These are phyloP conservation scores for Penicillium alfredii DNA, from an alignment of 495 filamentous ascomycete species.

Conservation along the genomic window DNA sequence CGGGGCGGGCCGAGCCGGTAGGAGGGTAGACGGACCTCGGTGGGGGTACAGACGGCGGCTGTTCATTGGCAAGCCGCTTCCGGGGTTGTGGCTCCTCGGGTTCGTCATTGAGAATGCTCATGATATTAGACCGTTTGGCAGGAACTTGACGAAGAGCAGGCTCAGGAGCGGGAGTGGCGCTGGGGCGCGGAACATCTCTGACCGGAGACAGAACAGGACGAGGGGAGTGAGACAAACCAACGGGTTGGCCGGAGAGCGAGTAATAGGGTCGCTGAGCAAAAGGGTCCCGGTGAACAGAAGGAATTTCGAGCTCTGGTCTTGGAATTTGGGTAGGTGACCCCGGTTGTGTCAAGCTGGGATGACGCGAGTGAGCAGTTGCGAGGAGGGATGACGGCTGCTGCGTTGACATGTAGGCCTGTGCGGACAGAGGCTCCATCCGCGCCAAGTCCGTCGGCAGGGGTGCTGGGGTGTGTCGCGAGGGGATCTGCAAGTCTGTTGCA, in stretches of 20 bases:
- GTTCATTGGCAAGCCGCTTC: constrained; percentile 44
- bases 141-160: constrained; percentile 40
- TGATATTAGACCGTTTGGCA: constrained; percentile 54
- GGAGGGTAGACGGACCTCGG: constrained; percentile 17
- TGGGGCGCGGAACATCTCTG: constrained; percentile 35
- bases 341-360: constrained; percentile 34
- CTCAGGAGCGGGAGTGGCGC: constrained; percentile 34
- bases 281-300: constrained; percentile 36
- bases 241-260: constrained; percentile 19
- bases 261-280: constrained; percentile 32
- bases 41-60: constrained; percentile 17
- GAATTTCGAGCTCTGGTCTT: constrained; percentile 32
- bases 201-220: constrained; percentile 35
- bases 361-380: constrained; percentile 35
- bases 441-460: constrained; percentile 28
- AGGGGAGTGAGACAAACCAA: constrained; percentile 27
- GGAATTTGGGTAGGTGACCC: constrained; percentile 32
- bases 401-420: constrained; percentile 30
- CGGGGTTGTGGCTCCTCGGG: constrained; percentile 49
- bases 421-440: constrained; percentile 33
- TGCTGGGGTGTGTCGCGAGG: constrained; percentile 28
- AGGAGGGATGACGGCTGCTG: constrained; percentile 27
- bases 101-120: constrained; percentile 55
- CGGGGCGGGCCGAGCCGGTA: constrained; percentile 17
- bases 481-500: constrained; percentile 26